phyloP scores from a whole-genome alignment of 2,329 filamentous ascomycete species.

The Onygenales sp. region DNA sequence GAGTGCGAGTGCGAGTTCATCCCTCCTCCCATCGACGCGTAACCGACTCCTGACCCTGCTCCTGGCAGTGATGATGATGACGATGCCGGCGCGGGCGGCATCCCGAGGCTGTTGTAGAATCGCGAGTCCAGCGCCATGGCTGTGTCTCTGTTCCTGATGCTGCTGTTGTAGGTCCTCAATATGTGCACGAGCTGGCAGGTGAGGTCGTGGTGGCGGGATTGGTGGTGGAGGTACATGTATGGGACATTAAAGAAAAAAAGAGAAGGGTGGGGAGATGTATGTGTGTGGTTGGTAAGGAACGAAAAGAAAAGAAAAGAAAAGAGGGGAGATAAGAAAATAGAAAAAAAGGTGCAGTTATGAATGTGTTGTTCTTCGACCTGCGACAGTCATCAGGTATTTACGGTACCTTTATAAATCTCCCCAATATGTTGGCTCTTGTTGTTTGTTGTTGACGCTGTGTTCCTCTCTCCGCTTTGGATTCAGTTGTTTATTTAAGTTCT shows the following conservation, averaged over 20 bases:
- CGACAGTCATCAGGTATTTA: too few species aligned
- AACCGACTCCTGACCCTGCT: neutral
- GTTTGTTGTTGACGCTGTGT: too few species aligned
- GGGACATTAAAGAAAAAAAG: slow-evolving; percentile 6
- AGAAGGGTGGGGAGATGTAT: slow-evolving; percentile 1
- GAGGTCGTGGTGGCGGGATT: slow-evolving; percentile 30
- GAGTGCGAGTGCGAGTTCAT: slow-evolving; percentile 11
- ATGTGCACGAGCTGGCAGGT: slow-evolving; percentile 30
- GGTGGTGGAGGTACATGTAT: slow-evolving; percentile 31
- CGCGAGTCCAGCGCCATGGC: slow-evolving; percentile 32
- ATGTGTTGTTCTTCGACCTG: too few species aligned
- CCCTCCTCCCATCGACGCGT: slow-evolving; percentile 9
- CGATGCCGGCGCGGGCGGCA: slow-evolving; percentile 6
- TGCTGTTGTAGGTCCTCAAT: slow-evolving; percentile 23
- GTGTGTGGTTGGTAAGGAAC: neutral
- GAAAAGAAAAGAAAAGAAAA: neutral
- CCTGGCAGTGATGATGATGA: slow-evolving; percentile 16
- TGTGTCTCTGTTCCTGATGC: slow-evolving; percentile 16
- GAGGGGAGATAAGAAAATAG: neutral
- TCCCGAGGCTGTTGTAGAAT: slow-evolving; percentile 22
- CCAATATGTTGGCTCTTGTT: too few species aligned
- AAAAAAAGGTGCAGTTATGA: neutral
- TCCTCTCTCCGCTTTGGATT: too few species aligned
- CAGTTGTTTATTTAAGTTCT: too few species aligned
- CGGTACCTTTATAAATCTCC: too few species aligned